Base-by-base conservation (phyloP, 2,329 filamentous ascomycete species). In the Nemania bipapillata region DNA sequence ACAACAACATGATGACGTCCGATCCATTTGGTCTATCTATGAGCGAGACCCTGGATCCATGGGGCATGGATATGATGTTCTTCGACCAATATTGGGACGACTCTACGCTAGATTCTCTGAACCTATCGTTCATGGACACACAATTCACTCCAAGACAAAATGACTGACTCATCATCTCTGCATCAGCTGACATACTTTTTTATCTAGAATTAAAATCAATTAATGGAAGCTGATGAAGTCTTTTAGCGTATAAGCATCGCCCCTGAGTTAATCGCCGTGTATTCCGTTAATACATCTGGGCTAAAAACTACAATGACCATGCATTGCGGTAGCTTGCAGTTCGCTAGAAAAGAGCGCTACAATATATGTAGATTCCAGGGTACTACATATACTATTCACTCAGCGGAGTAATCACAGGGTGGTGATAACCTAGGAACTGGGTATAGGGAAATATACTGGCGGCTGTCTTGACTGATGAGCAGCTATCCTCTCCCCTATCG, bases 81-180 rank as follows among this genome's bases (percentile, higher is more conserved):
- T 59, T 71, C 8, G 73, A 70, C 37, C 72, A 74, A 56, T 74
- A 73, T 57, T 78, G 76, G 76, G 66, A 69, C 32, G 75, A 77
- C 35, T 67, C 73, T 22, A 65, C 70, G 1, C 76, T 74, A 74
- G 74, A 77, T 42, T 64, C 72, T 4, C 74, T 75, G 28, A 72
- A 70, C 32, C 49, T 74, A 9, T 53, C 74, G 4, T 66, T 62
- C 47, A 55, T 59, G 58, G 57, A 65, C n/a, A 2, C 53, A n/a
- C 66, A 58, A 17, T 69, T 58, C 4, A 53, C 30, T 2, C 56
- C 45, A 9, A 37, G 63, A 24, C 55, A 57, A 40, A 55, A 49
- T 17, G 49, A 40, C 20, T 63, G 53, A 45, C 40, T n/a, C 4
- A 45, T 45, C 30, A n/a, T n/a, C 20, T 45, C 15, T 45, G 4